Conservation (phyloP, 768 basidiomycete species). For the Boletus speciosus region DNA sequence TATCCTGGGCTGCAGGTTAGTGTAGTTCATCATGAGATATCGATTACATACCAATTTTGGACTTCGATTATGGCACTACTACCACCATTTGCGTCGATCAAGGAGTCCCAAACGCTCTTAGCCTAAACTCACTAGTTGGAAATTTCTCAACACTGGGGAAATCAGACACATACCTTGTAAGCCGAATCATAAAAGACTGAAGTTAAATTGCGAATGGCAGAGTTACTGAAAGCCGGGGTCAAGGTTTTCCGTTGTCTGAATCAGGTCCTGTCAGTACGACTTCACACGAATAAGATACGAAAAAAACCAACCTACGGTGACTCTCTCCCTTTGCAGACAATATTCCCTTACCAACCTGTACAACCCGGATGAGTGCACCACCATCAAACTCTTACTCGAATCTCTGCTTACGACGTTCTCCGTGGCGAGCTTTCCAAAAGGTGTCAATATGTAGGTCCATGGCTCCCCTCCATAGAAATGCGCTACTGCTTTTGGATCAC, state of each 20-base stretch:
- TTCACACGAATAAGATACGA: neutral
- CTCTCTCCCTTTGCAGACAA: slow-evolving; percentile 41
- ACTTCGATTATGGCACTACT: slow-evolving; percentile 42
- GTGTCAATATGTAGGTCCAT: slow-evolving; percentile 30
- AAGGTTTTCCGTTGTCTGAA: slow-evolving; percentile 36
- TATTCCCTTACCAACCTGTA: slow-evolving; percentile 35
- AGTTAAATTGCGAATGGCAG: slow-evolving; percentile 37
- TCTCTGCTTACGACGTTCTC: slow-evolving; percentile 24
- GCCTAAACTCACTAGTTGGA: slow-evolving; percentile 11
- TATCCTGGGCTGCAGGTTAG: slow-evolving; percentile 34
- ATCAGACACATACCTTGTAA: slow-evolving; percentile 35
- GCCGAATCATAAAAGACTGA: slow-evolving; percentile 40
- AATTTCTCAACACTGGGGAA: neutral
- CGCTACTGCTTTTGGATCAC: slow-evolving; percentile 49
- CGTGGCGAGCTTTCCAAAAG: slow-evolving; percentile 14
- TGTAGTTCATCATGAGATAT: neutral
- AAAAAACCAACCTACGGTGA: slow-evolving; percentile 36
- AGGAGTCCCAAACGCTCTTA: slow-evolving; percentile 32
- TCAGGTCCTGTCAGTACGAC: slow-evolving; percentile 7
- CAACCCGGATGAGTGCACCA: neutral
- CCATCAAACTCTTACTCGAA: neutral
- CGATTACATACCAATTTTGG: slow-evolving; percentile 39
- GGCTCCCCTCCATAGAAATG: slow-evolving; percentile 52
- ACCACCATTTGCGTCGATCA: slow-evolving; percentile 19
- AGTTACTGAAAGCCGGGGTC: slow-evolving; percentile 40